A percentile compares a stretch with the other conserved stretches of the same genome.
Conservation (phyloP, 129 eudicot genomes). For the Arctium minus region DNA sequence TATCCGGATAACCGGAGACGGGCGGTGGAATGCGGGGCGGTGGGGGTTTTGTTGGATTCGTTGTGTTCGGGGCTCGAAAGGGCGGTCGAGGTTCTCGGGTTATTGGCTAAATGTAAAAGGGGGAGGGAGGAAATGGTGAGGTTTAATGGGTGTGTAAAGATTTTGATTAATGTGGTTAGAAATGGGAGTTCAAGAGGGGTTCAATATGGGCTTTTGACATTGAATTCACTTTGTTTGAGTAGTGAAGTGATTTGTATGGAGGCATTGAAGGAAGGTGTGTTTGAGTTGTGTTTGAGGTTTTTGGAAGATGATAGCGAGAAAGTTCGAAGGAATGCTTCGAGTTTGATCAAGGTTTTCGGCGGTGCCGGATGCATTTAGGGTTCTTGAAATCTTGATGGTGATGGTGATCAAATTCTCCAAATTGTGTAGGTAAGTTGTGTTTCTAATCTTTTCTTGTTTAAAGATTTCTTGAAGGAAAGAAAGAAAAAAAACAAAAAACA, state of each 20-base stretch:
- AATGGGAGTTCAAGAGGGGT: constrained; percentile 91
- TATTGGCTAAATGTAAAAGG: constrained; percentile 63
- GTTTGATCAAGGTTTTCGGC: constrained; percentile 71
- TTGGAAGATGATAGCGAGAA: constrained; percentile 91
- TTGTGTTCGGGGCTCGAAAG: constrained; percentile 68
- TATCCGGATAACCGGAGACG: constrained; percentile 81
- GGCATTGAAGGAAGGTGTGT: constrained; percentile 61
- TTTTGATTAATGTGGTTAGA: constrained; percentile 52
- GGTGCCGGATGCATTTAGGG: constrained; percentile 31
- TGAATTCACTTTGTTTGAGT: constrained; percentile 53
- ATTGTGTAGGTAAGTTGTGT: constrained; percentile 31
- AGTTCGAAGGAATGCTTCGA: constrained; percentile 68
- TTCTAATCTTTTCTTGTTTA: constrained; percentile 29
- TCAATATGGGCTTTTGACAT: constrained; percentile 63
- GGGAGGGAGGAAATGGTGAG: constrained; percentile 70
- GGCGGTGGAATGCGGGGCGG: constrained; percentile 69
- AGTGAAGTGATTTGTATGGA: constrained; percentile 50
- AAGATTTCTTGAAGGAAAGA: constrained; percentile 33
- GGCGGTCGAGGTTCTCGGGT: constrained; percentile 86
- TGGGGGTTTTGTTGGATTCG: constrained; percentile 38
- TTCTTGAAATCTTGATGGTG: background rate
- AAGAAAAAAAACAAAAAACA: constrained; percentile 2
- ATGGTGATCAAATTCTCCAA: background rate
- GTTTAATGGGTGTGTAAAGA: constrained; percentile 42
- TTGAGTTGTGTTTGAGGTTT: constrained; percentile 70